A percentile compares a stretch with the other conserved stretches of the same genome.
Evolutionary conservation across 257 asterid species (phyloP).

Genomic region (Handroanthus guayacan): DNA sequence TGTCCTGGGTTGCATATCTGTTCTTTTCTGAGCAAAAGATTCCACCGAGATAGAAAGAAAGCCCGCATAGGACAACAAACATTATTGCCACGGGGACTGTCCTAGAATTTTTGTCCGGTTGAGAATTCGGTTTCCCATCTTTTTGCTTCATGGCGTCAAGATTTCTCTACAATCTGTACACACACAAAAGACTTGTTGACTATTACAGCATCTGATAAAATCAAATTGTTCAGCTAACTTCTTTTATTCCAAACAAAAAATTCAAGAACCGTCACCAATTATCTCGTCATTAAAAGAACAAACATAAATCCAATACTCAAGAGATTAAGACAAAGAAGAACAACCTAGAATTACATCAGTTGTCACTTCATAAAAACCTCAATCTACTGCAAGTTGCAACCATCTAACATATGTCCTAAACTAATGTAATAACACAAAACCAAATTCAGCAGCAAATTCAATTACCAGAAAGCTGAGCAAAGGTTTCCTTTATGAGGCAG

Average conservation of each 20-base stretch:
- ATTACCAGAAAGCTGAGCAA: constrained; percentile 17
- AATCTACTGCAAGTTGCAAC: neutral
- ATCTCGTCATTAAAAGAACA: neutral
- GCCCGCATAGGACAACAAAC: constrained; percentile 62
- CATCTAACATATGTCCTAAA: neutral
- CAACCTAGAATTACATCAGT: neutral
- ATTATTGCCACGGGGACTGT: constrained; percentile 50
- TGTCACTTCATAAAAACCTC: neutral
- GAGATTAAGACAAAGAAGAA: constrained; percentile 24
- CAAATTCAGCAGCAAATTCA: constrained; percentile 33
- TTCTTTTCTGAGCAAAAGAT: constrained; percentile 62
- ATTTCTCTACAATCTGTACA: constrained; percentile 41
- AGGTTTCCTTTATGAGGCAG: constrained; percentile 8
- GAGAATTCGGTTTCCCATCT: constrained; percentile 53
- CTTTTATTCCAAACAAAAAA: neutral
- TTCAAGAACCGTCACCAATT: neutral
- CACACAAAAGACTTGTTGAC: constrained; percentile 6
- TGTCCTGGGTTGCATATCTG: constrained; percentile 36
- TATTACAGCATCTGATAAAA: constrained; percentile 20
- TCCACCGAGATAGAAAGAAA: constrained; percentile 74
- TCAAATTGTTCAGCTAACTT: constrained; percentile 6
- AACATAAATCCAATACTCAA: constrained; percentile 11
- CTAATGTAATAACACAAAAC: constrained; percentile 3
- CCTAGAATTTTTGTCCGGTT: constrained; percentile 46
- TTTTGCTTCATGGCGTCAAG: constrained; percentile 52